Base-by-base conservation (phyloP, 257 asterid genomes). In the Craterostigma plantagineum region DNA sequence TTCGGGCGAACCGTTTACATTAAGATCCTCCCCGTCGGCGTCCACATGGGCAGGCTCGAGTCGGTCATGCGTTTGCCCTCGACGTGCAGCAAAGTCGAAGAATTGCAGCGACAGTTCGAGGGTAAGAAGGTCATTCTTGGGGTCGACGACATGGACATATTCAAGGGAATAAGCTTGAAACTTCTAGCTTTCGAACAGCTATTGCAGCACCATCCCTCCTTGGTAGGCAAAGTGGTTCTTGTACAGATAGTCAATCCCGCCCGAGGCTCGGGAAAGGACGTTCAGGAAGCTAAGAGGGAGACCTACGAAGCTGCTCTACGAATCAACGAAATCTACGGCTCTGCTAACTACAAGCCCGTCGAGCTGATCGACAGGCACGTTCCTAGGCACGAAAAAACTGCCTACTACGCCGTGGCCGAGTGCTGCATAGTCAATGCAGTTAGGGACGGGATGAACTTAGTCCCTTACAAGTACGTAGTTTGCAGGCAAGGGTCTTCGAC, bases 141-240 rank as follows among this genome's bases (percentile, higher is more conserved):
- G 15, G 71, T 79, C 38, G 93, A 79, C 39, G 93, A 79, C 58
- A 79, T 79, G 93, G 93, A 79, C 43, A 79, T 79, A 41, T 79
- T 79, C 50, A 79, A 79, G 56, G 92, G 92, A 39, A 70, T 79
- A 47, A 76, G 84, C 50, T 46, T 79, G 46, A 79, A 79, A 56
- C 47, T 79, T 44, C 77, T 70, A 7, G 81, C 92, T 17, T 79
- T 79, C 46, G 92, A 76, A 52, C 73, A 57, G 49, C 84, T 79
- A 37, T 48, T 79, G 56, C 52, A 53, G 57, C 68, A 52, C 36
- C 76, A 58, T 16, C 48, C 45, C 16, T 49, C 34, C 27, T 43
- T 72, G 33, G 74, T 41, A 42, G 79, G 75, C 40, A 66, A 71
- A 41, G 35, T 78, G 11, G 77, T 78, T 13, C 51, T 78, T 59